Evolutionary conservation across 2,329 filamentous ascomycete genomes (phyloP), one percentile per base, ranked within the genome.

Genomic region (Trichophyton simii): DNA sequence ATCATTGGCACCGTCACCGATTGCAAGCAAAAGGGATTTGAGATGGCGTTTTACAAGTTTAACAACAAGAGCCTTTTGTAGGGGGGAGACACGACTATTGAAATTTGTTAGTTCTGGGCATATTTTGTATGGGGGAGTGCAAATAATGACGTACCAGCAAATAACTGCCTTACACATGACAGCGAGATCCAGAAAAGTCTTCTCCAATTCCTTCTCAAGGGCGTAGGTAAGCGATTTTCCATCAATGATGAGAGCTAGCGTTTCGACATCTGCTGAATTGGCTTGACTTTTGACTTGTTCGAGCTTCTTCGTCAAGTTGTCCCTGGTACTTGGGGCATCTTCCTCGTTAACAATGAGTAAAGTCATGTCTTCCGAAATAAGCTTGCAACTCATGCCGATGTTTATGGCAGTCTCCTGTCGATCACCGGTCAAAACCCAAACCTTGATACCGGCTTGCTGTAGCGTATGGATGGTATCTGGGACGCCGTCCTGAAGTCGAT

Each of bases 321-420:
- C 88, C 58, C 89, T 82, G 3, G 94, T 97, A 3, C 85, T 88
- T 41, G 81, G 79, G 13, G 90, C 82, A 57, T 78, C 82, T 68
- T 97, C 91, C 72, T 99, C 94, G 70, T 99, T 99, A 70, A 99
- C 83, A 68, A 99, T 96, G 60, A 99, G 79, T 9, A 99, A 82
- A 70, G 94, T 96, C 94, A 99, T 99, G 69, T 99, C 95, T 75
- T 99, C 94, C 67, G 91, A 96, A 63, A 99, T 89, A 58, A 99
- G 82, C 77, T 97, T 97, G 77, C 94, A 99, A 73, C 91, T 96
- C 94, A 99, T 99, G 66, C 95, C 94, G 67, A 99, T 99, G 73
- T 99, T 99, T 82, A 99, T 99, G 61, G 94, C 94, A 31, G 94
- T 99, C 75, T 99, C 94, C 76, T 99, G 95, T 69, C 94, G 85